phyloP scores from a whole-genome alignment of 2,329 filamentous ascomycete genomes.

The Talaromyces piceae region DNA sequence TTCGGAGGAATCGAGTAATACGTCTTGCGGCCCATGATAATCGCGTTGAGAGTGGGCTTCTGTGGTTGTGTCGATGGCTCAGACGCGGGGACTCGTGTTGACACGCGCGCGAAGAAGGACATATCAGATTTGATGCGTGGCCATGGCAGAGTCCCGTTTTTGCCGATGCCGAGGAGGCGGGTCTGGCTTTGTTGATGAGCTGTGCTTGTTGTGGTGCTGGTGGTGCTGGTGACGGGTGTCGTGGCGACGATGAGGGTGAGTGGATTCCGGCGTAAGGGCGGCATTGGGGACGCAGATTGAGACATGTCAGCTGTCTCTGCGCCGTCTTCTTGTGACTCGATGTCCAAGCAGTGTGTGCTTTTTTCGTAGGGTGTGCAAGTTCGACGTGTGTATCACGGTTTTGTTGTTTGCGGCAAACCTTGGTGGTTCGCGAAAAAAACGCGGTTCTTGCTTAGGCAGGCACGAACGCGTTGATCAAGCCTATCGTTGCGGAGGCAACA shows the following conservation, averaged over 20 bases:
- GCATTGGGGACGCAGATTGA: not conserved
- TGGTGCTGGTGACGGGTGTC: constrained; percentile 45
- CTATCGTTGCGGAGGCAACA: not conserved
- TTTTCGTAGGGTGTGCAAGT: not conserved
- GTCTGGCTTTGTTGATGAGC: constrained; percentile 73
- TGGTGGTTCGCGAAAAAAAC: not conserved
- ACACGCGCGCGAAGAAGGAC: constrained; percentile 89
- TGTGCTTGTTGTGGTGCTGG: constrained; percentile 39
- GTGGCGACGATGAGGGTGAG: constrained; percentile 91
- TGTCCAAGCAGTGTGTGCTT: too few relatives aligned
- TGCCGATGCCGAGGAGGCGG: constrained; percentile 82
- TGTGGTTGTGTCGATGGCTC: constrained; percentile 12
- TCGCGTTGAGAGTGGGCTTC: constrained; percentile 57
- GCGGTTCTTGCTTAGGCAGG: not conserved
- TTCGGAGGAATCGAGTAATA: constrained; percentile 80
- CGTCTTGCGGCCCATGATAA: constrained; percentile 97
- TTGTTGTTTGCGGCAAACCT: not conserved
- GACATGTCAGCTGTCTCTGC: not conserved
- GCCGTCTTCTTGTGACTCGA: not conserved
- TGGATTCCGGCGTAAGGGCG: constrained; percentile 26
- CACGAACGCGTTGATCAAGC: not conserved
- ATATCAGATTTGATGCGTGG: constrained; percentile 82
- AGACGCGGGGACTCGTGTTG: constrained; percentile 49
- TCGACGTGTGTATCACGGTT: not conserved
- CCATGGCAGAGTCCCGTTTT: constrained; percentile 75